These are phyloP conservation scores for Cryptosporidium bovis DNA, from an alignment of 169 alveolate species.

Conservation along the genomic window DNA sequence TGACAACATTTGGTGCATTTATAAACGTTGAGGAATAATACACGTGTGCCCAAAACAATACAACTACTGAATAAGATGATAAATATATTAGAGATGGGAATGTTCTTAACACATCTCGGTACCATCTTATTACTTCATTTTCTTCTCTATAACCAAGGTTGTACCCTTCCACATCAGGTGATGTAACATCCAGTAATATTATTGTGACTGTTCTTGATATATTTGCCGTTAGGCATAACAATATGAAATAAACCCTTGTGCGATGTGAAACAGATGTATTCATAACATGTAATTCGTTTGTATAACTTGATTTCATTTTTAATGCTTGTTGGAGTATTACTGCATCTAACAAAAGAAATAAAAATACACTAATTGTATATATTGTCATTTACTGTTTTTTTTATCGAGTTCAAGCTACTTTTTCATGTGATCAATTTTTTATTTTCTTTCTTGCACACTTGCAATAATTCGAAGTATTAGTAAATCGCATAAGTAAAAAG, in stretches of 20 bases:
- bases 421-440: neutral
- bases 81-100: conserved; percentile 48
- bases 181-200: conserved; percentile 51
- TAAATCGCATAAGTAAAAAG: too few species aligned
- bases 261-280: conserved; percentile 69
- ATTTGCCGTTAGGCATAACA: conserved; percentile 50
- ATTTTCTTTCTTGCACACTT: neutral
- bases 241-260: conserved; percentile 42
- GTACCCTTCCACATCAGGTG: conserved; percentile 12
- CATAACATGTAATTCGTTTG: conserved; percentile 24
- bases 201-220: conserved; percentile 43
- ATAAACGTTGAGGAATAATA: conserved; percentile 53
- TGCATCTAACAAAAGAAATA: conserved; percentile 49
- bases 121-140: conserved; percentile 45
- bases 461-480: too few species aligned
- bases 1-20: conserved; percentile 56
- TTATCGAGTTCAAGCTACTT: neutral
- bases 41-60: conserved; percentile 66
- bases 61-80: conserved; percentile 65
- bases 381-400: neutral
- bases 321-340: conserved; percentile 66
- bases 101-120: conserved; percentile 30
- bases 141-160: neutral
- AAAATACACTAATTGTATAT: conserved; percentile 48
- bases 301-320: conserved; percentile 63